Evolutionary conservation across 108 stramenopile genomes (phyloP).

Genomic region (Nitzschia palea): DNA sequence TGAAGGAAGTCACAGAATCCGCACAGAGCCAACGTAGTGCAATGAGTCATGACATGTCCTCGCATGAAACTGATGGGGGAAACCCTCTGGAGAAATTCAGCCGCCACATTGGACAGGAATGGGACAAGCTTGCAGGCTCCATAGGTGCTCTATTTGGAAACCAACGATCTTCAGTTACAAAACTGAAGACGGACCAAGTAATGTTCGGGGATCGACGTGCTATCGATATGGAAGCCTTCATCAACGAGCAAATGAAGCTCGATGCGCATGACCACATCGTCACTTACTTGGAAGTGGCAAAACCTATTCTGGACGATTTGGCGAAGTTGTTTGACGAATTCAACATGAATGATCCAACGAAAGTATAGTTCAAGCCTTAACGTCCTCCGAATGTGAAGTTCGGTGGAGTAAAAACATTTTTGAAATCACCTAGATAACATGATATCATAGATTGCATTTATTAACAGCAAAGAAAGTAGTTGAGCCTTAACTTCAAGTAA

Average conservation of each 20-base stretch:
- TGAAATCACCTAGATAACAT: too few relatives aligned
- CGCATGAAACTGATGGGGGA: background rate
- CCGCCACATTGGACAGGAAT: constrained; percentile 42
- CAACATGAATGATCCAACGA: constrained; percentile 73
- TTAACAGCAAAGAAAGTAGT: too few relatives aligned
- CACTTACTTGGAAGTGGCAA: constrained; percentile 37
- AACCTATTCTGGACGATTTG: constrained; percentile 52
- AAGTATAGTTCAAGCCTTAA: too few relatives aligned
- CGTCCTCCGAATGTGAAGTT: too few relatives aligned
- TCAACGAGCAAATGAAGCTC: constrained; percentile 43
- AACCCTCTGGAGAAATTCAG: constrained; percentile 38
- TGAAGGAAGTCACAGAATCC: constrained; percentile 40
- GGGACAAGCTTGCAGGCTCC: constrained; percentile 32
- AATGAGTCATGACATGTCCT: background rate
- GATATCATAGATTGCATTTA: too few relatives aligned
- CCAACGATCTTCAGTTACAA: background rate
- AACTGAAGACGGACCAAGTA: background rate
- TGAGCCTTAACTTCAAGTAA: too few relatives aligned
- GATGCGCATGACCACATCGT: constrained; percentile 52
- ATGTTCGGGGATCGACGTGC: background rate
- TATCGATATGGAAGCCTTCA: constrained; percentile 34
- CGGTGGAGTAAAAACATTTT: too few relatives aligned
- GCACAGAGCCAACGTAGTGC: constrained; percentile 10
- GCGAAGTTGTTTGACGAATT: constrained; percentile 52
- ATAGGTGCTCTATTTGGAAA: constrained; percentile 26